phyloP scores from a whole-genome alignment of 2,329 filamentous ascomycete genomes.

The Sarocladium brachiariae region DNA sequence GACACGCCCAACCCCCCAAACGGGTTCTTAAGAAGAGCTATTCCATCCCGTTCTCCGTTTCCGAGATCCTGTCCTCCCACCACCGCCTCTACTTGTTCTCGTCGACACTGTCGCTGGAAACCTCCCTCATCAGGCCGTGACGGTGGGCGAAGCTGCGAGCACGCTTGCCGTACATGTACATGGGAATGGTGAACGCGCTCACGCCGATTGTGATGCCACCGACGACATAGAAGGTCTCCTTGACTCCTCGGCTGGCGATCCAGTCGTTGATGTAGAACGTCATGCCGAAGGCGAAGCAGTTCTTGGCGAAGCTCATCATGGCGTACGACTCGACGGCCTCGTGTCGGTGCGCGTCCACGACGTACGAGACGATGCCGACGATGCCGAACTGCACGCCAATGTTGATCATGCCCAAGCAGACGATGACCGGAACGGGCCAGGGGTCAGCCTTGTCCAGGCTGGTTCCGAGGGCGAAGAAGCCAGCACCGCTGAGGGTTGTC shows the following conservation, averaged over 20 bases:
- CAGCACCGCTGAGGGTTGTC: conserved; percentile 26
- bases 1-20: too few relatives aligned
- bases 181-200: conserved; percentile 70
- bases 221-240: conserved; percentile 13
- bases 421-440: conserved; percentile 23
- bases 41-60: too few relatives aligned
- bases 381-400: conserved; percentile 20
- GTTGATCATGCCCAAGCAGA: conserved; percentile 14
- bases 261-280: conserved; percentile 33
- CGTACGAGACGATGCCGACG: conserved; percentile 29
- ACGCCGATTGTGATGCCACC: conserved; percentile 22
- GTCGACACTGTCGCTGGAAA: not conserved
- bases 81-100: not conserved
- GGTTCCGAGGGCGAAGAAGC: conserved; percentile 28
- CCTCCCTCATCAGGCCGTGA: conserved; percentile 76
- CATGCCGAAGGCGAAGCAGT: conserved; percentile 29
- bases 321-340: conserved; percentile 30
- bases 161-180: conserved; percentile 92
- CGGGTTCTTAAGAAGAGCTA: too few relatives aligned
- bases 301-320: conserved; percentile 32
- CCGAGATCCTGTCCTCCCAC: too few relatives aligned
- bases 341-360: conserved; percentile 30
- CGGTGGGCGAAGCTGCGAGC: conserved; percentile 92
- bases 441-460: conserved; percentile 15
- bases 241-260: conserved; percentile 27